Percentiles rank a stretch among this genome's conserved stretches.
Conservation (phyloP, 1,284 basidiomycete species). For the Ganoderma resinaceum region DNA sequence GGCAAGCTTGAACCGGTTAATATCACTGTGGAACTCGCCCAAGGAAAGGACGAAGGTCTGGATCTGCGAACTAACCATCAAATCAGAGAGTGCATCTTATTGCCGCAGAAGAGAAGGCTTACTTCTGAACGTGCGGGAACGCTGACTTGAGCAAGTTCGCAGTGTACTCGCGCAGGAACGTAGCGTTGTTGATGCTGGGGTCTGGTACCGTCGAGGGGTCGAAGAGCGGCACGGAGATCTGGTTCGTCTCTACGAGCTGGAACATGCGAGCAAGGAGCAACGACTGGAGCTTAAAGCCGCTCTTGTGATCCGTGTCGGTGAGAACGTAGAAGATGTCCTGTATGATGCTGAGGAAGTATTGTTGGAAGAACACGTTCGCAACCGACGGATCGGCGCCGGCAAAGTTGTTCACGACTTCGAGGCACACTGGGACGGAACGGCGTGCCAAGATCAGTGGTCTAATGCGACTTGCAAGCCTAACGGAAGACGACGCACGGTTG, state of each 20-base stretch:
- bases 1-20: slow-evolving; percentile 94
- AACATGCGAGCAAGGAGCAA: slow-evolving; percentile 93
- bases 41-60: slow-evolving; percentile 83
- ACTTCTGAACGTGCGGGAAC: slow-evolving; percentile 91
- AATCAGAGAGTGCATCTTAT: slow-evolving; percentile 7
- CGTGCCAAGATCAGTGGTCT: slow-evolving; percentile 16
- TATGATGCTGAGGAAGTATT: slow-evolving; percentile 92
- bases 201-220: slow-evolving; percentile 81
- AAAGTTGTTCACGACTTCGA: slow-evolving; percentile 98
- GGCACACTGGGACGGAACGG: slow-evolving; percentile 70
- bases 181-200: slow-evolving; percentile 80
- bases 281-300: slow-evolving; percentile 93
- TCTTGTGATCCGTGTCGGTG: slow-evolving; percentile 99
- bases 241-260: slow-evolving; percentile 88
- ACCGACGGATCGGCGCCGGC: slow-evolving; percentile 81
- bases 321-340: slow-evolving; percentile 98
- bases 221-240: slow-evolving; percentile 87
- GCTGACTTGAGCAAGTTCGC: slow-evolving; percentile 87
- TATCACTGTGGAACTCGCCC: slow-evolving; percentile 88
- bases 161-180: slow-evolving; percentile 90
- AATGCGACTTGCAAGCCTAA: slow-evolving; percentile 20
- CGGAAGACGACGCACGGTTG: slow-evolving; percentile 64
- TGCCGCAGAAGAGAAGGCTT: slow-evolving; percentile 37
- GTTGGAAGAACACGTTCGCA: slow-evolving; percentile 83
- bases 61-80: slow-evolving; percentile 66